phyloP scores from a whole-genome alignment of 352 stramenopile genomes.

The Pythium insidiosum region DNA sequence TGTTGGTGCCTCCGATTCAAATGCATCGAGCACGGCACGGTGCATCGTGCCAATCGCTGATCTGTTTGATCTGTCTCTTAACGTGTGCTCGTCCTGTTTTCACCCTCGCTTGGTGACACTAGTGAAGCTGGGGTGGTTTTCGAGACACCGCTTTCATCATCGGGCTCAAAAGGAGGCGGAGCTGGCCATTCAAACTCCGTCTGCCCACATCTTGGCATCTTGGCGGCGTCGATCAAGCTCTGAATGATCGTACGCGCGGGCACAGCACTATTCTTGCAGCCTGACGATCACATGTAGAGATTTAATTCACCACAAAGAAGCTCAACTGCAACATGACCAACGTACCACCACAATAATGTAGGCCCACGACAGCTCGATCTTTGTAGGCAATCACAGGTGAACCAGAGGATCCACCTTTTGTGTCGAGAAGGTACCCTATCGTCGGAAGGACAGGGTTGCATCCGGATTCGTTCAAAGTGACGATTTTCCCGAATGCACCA shows the following conservation, averaged over 20 bases:
- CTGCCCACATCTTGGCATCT: constrained; percentile 16
- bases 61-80: no score
- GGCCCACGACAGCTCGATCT: constrained; percentile 30
- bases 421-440: constrained; percentile 36
- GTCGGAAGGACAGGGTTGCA: constrained; percentile 25
- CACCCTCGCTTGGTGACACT: no score
- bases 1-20: no score
- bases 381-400: constrained; percentile 29
- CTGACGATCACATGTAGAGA: neutral
- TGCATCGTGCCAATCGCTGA: no score
- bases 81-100: no score
- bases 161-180: neutral
- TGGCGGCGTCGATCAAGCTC: constrained; percentile 7
- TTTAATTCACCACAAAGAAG: neutral
- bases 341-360: constrained; percentile 46
- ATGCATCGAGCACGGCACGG: no score
- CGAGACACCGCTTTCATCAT: no score
- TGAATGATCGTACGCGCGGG: constrained; percentile 21
- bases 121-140: no score
- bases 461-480: constrained; percentile 14
- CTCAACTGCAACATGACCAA: no score
- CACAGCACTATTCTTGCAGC: constrained; percentile 34
- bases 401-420: constrained; percentile 39
- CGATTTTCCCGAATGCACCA: constrained; percentile 17
- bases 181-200: constrained; percentile 3